A percentile compares a stretch with the other conserved stretches of the same genome.
Evolutionary conservation across 495 filamentous ascomycete genomes (phyloP).

Genomic region (Thozetella sp.): DNA sequence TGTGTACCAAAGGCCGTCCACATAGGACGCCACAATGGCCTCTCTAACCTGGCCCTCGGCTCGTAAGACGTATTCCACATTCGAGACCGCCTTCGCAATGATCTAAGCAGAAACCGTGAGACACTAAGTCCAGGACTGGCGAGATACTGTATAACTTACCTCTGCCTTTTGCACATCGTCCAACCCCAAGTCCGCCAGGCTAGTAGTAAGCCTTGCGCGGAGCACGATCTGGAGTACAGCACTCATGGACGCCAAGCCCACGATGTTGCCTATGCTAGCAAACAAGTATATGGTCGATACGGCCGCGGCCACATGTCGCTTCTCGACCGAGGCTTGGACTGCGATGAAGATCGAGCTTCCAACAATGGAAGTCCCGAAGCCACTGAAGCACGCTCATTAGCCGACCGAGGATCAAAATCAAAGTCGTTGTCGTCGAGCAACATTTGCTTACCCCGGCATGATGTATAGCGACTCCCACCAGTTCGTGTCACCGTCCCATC

Average conservation of each 20-base stretch:
- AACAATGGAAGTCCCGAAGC: slow-evolving; percentile 57
- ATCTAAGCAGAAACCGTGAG: slow-evolving; percentile 20
- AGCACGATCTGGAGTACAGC: slow-evolving; percentile 36
- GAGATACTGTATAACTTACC: slow-evolving; percentile 10
- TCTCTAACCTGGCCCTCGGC: slow-evolving; percentile 30
- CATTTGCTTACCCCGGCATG: slow-evolving; percentile 47
- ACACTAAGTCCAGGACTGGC: background rate
- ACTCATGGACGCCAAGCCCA: slow-evolving; percentile 53
- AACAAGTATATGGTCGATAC: slow-evolving; percentile 55
- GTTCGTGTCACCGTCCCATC: slow-evolving; percentile 65
- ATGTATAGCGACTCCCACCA: slow-evolving; percentile 66
- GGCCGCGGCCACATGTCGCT: slow-evolving; percentile 55
- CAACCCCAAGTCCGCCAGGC: slow-evolving; percentile 24
- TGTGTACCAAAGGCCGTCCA: slow-evolving; percentile 37
- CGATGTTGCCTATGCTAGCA: slow-evolving; percentile 49
- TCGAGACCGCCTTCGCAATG: slow-evolving; percentile 37
- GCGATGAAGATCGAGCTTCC: slow-evolving; percentile 56
- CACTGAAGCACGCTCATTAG: slow-evolving; percentile 27
- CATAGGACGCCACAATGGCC: slow-evolving; percentile 32
- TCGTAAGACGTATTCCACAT: slow-evolving; percentile 52
- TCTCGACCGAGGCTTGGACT: slow-evolving; percentile 54
- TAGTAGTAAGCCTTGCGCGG: slow-evolving; percentile 14
- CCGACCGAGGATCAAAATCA: background rate
- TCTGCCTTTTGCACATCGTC: slow-evolving; percentile 15
- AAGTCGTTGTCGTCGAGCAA: slow-evolving; percentile 7